A percentile compares a stretch with the other conserved stretches of the same genome.
phyloP scores from a whole-genome alignment of 1,284 basidiomycete species.

The Marasmius tenuissimus region DNA sequence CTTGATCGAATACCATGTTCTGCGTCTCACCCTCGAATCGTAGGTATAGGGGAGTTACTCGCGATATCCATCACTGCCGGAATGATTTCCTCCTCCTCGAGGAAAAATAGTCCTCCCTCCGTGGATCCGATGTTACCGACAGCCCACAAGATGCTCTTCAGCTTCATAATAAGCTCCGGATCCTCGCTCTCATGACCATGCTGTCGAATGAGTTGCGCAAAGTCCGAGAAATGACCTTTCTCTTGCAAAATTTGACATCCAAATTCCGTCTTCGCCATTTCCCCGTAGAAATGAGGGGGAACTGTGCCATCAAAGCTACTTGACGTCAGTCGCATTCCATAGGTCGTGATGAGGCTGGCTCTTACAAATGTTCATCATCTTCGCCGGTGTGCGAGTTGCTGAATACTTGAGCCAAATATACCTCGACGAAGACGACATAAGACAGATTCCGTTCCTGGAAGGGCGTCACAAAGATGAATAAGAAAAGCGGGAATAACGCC shows the following conservation, averaged over 20 bases:
- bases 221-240: constrained; percentile 90
- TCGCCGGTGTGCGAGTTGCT: constrained; percentile 52
- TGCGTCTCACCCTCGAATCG: constrained; percentile 82
- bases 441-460: constrained; percentile 80
- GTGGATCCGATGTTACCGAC: constrained; percentile 95
- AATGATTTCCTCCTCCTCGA: constrained; percentile 94
- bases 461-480: constrained; percentile 2
- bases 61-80: constrained; percentile 90
- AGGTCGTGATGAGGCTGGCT: constrained; percentile 21
- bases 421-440: constrained; percentile 87
- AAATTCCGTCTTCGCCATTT: constrained; percentile 94
- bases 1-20: not conserved
- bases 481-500: constrained; percentile 25
- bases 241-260: constrained; percentile 90
- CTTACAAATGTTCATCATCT: constrained; percentile 59
- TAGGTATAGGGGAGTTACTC: constrained; percentile 85
- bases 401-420: constrained; percentile 80
- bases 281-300: constrained; percentile 96
- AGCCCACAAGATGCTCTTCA: constrained; percentile 97
- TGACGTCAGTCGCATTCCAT: constrained; percentile 1
- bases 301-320: constrained; percentile 86
- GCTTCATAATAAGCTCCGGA: constrained; percentile 77
- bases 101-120: constrained; percentile 86
- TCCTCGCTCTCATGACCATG: constrained; percentile 88
- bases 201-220: constrained; percentile 86